Conservation (phyloP, 768 basidiomycete species). For the Dictyophora rubrovolvata region DNA sequence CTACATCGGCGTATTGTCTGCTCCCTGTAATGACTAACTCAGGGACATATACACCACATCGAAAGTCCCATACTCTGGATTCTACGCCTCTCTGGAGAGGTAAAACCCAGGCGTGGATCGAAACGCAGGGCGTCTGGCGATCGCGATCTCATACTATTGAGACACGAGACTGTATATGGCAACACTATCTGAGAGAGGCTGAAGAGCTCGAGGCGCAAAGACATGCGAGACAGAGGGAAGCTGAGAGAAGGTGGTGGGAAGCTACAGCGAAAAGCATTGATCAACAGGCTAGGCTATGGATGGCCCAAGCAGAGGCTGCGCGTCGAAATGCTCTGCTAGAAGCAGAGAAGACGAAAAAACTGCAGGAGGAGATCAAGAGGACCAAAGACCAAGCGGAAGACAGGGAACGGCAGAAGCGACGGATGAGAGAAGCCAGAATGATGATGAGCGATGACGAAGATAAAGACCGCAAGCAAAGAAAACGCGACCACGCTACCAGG, state of each 20-base stretch:
- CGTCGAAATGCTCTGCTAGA: slow-evolving; percentile 36
- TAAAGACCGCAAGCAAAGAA: slow-evolving; percentile 29
- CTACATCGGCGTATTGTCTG: not conserved
- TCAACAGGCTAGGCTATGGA: slow-evolving; percentile 10
- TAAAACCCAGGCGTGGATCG: slow-evolving; percentile 3
- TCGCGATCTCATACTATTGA: not conserved
- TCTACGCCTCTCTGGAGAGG: not conserved
- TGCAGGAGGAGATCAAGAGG: slow-evolving; percentile 45
- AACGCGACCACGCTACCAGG: slow-evolving; percentile 36
- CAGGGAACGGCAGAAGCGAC: slow-evolving; percentile 39
- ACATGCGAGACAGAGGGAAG: slow-evolving; percentile 10
- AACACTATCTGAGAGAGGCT: not conserved
- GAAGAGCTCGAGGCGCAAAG: not conserved
- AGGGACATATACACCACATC: not conserved
- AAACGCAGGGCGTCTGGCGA: not conserved
- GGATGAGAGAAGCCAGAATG: slow-evolving; percentile 24
- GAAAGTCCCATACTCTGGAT: not conserved
- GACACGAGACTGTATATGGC: slow-evolving; percentile 3
- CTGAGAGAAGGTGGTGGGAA: slow-evolving; percentile 14
- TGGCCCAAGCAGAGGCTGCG: slow-evolving; percentile 27
- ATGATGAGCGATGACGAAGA: slow-evolving; percentile 24
- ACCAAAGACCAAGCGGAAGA: slow-evolving; percentile 30
- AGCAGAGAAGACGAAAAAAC: slow-evolving; percentile 33
- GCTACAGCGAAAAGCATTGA: slow-evolving; percentile 8
- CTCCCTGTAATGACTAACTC: not conserved